A percentile compares a stretch with the other conserved stretches of the same genome.
These are phyloP conservation scores for Nakazawaea wickerhamii DNA, from an alignment of 805 yeast genomes.

Conservation along the genomic window DNA sequence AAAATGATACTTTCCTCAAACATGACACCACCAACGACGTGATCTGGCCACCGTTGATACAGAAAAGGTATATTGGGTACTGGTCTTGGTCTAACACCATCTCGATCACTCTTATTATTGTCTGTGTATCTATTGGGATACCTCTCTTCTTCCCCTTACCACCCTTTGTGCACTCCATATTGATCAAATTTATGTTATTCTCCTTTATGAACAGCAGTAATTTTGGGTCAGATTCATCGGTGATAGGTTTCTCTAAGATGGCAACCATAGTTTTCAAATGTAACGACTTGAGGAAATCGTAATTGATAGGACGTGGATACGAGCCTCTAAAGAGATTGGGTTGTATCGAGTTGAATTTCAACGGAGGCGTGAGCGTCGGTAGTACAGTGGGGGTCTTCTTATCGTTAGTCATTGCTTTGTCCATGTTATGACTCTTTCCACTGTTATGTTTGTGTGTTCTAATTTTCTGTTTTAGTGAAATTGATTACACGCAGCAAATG, in stretches of 20 bases:
- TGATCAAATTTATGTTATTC: conserved; percentile 57
- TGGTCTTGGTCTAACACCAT: conserved; percentile 51
- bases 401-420: conserved; percentile 8
- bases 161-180: conserved; percentile 59
- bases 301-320: conserved; percentile 74
- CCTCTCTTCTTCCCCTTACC: conserved; percentile 80
- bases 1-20: conserved; percentile 70
- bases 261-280: conserved; percentile 69
- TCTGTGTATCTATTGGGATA: conserved; percentile 69
- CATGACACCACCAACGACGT: conserved; percentile 85
- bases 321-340: conserved; percentile 77
- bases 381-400: not conserved
- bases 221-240: conserved; percentile 42
- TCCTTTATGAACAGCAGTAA: conserved; percentile 46
- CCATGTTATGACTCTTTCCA: no score
- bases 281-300: conserved; percentile 60
- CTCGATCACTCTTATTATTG: conserved; percentile 56
- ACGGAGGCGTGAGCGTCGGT: conserved; percentile 56
- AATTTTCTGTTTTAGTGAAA: not conserved
- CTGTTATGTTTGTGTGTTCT: not conserved
- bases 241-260: conserved; percentile 72
- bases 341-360: conserved; percentile 69
- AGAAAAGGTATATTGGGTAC: conserved; percentile 78
- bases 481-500: no score
- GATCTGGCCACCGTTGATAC: conserved; percentile 85